Conservation (phyloP, 345 rosid genomes). For the Populus alba region DNA sequence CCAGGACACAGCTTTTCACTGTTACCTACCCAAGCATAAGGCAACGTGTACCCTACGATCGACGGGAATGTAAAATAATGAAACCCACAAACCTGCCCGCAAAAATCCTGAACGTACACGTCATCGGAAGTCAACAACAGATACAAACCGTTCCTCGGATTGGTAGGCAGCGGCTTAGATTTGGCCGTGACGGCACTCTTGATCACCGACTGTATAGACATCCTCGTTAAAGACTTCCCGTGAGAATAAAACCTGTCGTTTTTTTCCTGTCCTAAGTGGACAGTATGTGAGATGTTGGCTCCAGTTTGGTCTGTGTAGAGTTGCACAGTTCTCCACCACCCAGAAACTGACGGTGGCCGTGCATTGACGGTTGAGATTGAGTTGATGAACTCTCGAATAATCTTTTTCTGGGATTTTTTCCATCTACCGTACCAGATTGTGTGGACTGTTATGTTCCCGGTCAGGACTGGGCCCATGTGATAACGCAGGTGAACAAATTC, state of each 20-base stretch:
- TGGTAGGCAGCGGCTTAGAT: slow-evolving; percentile 65
- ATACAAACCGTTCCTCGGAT: slow-evolving; percentile 70
- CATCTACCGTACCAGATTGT: slow-evolving; percentile 93
- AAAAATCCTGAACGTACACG: slow-evolving; percentile 93
- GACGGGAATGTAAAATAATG: slow-evolving; percentile 97
- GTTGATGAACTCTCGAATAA: slow-evolving; percentile 79
- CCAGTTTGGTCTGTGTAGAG: slow-evolving; percentile 89
- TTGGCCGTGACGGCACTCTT: slow-evolving; percentile 68
- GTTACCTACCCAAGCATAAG: slow-evolving; percentile 98
- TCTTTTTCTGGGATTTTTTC: slow-evolving; percentile 66
- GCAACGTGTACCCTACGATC: slow-evolving; percentile 85
- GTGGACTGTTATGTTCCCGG: slow-evolving; percentile 81
- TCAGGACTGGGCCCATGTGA: slow-evolving; percentile 95
- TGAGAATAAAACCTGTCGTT: slow-evolving; percentile 91
- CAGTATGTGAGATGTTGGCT: slow-evolving; percentile 22
- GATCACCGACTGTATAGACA: slow-evolving; percentile 83
- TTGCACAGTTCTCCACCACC: slow-evolving; percentile 94
- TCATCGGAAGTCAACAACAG: slow-evolving; percentile 81
- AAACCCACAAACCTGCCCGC: slow-evolving; percentile 92
- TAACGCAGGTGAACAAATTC: slow-evolving; percentile 74
- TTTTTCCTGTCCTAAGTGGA: slow-evolving; percentile 61
- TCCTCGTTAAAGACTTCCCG: slow-evolving; percentile 76
- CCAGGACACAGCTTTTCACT: slow-evolving; percentile 88
- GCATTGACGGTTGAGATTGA: slow-evolving; percentile 63
- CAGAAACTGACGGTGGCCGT: slow-evolving; percentile 67